phyloP scores from a whole-genome alignment of 192 early-diverging fungal genomes.

The Lunasporangiospora selenospora region DNA sequence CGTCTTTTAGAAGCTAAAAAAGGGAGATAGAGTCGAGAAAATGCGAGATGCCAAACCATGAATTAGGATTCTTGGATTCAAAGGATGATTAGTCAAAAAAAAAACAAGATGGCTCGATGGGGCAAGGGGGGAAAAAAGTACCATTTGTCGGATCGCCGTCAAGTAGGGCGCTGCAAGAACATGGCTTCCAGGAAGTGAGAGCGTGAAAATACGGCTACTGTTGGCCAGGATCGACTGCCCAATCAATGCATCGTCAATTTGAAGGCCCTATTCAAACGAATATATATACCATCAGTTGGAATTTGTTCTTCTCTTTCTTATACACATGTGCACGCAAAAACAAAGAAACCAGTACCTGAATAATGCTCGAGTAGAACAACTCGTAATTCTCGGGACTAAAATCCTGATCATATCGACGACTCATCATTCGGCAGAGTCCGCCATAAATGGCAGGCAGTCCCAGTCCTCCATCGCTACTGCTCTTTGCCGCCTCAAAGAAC shows the following conservation, averaged over 20 bases:
- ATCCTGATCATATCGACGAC: constrained; percentile 71
- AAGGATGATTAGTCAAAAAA: too few relatives aligned
- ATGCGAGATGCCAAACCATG: too few relatives aligned
- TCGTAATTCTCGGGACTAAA: constrained; percentile 62
- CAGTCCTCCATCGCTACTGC: constrained; percentile 62
- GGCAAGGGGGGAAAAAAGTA: constrained; percentile 39
- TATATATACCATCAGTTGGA: background rate
- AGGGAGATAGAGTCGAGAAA: too few relatives aligned
- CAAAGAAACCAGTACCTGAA: too few relatives aligned
- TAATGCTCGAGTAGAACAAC: constrained; percentile 73
- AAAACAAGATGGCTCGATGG: too few relatives aligned
- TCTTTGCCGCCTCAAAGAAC: constrained; percentile 72
- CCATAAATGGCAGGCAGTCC: constrained; percentile 74
- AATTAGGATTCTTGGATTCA: too few relatives aligned
- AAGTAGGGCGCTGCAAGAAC: constrained; percentile 72
- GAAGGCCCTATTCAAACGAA: constrained; percentile 56
- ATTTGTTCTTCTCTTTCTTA: background rate
- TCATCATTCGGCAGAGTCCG: constrained; percentile 79
- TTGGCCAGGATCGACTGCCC: constrained; percentile 73
- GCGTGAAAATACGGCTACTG: constrained; percentile 69
- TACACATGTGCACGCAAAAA: too few relatives aligned
- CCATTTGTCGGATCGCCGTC: constrained; percentile 63
- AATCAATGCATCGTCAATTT: constrained; percentile 59
- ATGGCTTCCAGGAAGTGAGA: constrained; percentile 70
- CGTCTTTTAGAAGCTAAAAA: constrained; percentile 49